Percentiles rank a stretch among this genome's conserved stretches.
phyloP scores from a whole-genome alignment of 441 rosid genomes.

The Daphne laureola region DNA sequence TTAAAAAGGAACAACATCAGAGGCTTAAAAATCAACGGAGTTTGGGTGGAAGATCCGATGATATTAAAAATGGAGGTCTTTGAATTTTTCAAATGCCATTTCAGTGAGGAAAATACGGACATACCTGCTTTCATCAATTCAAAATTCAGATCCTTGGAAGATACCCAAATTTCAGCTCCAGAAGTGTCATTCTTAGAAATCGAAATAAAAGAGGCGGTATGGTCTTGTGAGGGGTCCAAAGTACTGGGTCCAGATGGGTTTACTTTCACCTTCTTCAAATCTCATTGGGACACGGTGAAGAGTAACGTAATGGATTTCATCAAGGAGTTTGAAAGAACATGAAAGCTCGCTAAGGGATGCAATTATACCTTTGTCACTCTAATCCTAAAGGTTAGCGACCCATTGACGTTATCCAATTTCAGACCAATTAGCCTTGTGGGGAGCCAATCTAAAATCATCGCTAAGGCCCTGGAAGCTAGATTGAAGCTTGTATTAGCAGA shows the following conservation, averaged over 20 bases:
- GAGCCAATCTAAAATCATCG: too few relatives aligned
- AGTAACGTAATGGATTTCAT: not conserved
- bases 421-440: not conserved
- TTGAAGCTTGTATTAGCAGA: too few relatives aligned
- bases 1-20: not conserved
- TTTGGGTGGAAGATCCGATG: not conserved
- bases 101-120: not conserved
- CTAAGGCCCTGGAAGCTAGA: too few relatives aligned
- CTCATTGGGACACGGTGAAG: not conserved
- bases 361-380: not conserved
- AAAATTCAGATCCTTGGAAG: too few relatives aligned
- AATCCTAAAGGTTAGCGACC: not conserved
- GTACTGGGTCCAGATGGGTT: not conserved
- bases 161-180: too few relatives aligned
- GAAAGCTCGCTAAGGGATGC: not conserved
- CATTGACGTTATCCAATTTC: not conserved
- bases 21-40: not conserved
- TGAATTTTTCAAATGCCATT: not conserved
- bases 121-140: not conserved
- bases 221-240: not conserved
- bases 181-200: not conserved
- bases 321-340: not conserved
- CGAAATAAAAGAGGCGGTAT: not conserved
- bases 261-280: not conserved
- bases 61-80: not conserved